Base-by-base conservation (phyloP, 176 grass and related monocot genomes). In the Themeda triandra region DNA sequence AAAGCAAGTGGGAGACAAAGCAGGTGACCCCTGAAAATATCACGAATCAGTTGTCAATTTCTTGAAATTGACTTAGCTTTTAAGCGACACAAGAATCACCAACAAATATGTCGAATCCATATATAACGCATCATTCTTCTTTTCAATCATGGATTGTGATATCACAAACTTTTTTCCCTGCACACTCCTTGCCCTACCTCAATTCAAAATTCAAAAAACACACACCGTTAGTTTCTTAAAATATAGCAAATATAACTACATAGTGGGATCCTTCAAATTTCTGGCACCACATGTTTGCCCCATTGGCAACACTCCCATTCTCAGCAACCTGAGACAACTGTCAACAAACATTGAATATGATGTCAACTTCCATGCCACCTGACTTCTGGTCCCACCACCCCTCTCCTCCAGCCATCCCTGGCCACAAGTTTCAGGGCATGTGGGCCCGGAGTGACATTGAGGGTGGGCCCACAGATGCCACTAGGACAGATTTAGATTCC, bases 401-500 rank as follows among this genome's bases (percentile, higher is more conserved):
- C 27, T 13, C 40, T 32, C 11, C 42, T 6, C 13, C 12, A 40
- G 75, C 13, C 63, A 28, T 8, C 19, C 19, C 8, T 31, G 63
- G 76, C 85, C 85, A 76, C 85, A 76, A 0, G 41, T 64, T 73
- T 9, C 29, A 37, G 30, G 19, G 7, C 3, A 49, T 54, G 33
- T 24, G 42, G 85, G 77, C 49, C 63, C 35, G 1, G 25, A 3
- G 28, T 48, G 68, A 80, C 76, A 80, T 11, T 30, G 9, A 11
- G 4, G 48, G 85, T 82, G 85, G 79, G 48, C 71, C 67, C 62
- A 1, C 1, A 13, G 46, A 60, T n/a, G 28, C 37, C 36, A 48
- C 73, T 53, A 68, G 8, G 79, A 4, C 28, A 48, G 72, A 68
- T 84, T 88, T 73, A 19, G 80, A 83, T 83, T 78, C 44, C 60